Base-by-base conservation (phyloP, 1,284 basidiomycete species). In the Moniliophthora roreri region DNA sequence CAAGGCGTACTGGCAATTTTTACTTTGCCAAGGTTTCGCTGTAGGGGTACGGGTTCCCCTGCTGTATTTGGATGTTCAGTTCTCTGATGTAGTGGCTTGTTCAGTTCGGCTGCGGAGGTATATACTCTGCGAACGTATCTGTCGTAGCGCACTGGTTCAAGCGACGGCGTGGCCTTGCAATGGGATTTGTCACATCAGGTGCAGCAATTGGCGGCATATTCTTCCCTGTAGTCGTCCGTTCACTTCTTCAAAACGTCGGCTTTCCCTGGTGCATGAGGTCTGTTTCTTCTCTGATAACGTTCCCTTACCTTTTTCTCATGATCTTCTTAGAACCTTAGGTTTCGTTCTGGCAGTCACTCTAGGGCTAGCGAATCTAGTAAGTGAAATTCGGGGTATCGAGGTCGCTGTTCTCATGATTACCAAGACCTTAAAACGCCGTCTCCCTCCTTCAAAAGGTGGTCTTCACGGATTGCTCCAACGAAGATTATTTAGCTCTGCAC, bases 1-100 rank as follows among this genome's bases (percentile, higher is more conserved):
- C 41, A 56, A 49, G 15, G 34, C 35, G 28, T 56, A 53, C 23
- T 56, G 55, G 55, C 47, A 56, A 23, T 56, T 56, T 32, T 41
- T 56, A 20, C 41, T 56, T 10, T 53, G 52, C 24, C 55, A 57
- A 47, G 55, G 55, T 34, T 51, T 79, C 39, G 48, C 48, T 44
- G 32, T 50, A 20, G 52, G 55, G 51, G 41, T 48, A 35, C 36
- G 37, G 24, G 10, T 16, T n/a, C 35, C 39, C 18, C 24, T n/a
- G 13, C 32, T 28, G 8, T n/a, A 5, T 6, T 13, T n/a, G 1
- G 16, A 11, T 13, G 23, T 18, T 11, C 13, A 21, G 11, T 1
- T 16, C 20, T 41, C 47, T 32, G 16, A 11, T 34, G 4, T 48
- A 5, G 9, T 4, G 21, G 23, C 11, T 6, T n/a, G 24, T 18